These are phyloP conservation scores for Suillus placidus DNA, from an alignment of 768 basidiomycete species.

Conservation along the genomic window DNA sequence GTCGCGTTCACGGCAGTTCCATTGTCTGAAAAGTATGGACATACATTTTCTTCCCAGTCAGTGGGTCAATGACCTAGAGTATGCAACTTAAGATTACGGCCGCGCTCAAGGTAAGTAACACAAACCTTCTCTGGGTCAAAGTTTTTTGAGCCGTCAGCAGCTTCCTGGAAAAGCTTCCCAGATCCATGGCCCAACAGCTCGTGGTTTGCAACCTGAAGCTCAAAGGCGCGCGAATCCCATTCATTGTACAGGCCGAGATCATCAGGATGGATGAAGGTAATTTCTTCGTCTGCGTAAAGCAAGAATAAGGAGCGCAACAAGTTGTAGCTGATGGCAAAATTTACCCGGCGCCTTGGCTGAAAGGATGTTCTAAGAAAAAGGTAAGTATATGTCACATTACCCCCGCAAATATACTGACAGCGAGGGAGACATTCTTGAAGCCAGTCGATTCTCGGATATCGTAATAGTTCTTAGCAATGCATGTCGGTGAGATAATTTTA, in stretches of 20 bases:
- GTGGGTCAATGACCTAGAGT: slow-evolving; percentile 72
- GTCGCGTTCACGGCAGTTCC: neutral
- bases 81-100: neutral
- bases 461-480: slow-evolving; percentile 66
- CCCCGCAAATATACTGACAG: slow-evolving; percentile 46
- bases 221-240: slow-evolving; percentile 81
- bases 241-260: slow-evolving; percentile 73
- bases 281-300: slow-evolving; percentile 57
- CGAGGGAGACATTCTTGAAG: slow-evolving; percentile 89
- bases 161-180: slow-evolving; percentile 82
- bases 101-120: slow-evolving; percentile 6
- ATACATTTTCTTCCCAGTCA: slow-evolving; percentile 77
- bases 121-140: slow-evolving; percentile 70
- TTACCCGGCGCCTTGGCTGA: slow-evolving; percentile 84
- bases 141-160: slow-evolving; percentile 75
- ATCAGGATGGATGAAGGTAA: slow-evolving; percentile 82
- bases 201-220: slow-evolving; percentile 89
- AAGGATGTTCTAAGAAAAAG: slow-evolving; percentile 64
- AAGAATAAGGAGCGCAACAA: neutral
- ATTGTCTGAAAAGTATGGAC: slow-evolving; percentile 18
- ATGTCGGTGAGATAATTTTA: neutral
- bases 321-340: slow-evolving; percentile 19
- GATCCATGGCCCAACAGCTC: slow-evolving; percentile 86
- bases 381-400: neutral
- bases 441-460: slow-evolving; percentile 79